Conservation (phyloP, 2,329 filamentous ascomycete species). For the Stagonosporopsis rhizophila region DNA sequence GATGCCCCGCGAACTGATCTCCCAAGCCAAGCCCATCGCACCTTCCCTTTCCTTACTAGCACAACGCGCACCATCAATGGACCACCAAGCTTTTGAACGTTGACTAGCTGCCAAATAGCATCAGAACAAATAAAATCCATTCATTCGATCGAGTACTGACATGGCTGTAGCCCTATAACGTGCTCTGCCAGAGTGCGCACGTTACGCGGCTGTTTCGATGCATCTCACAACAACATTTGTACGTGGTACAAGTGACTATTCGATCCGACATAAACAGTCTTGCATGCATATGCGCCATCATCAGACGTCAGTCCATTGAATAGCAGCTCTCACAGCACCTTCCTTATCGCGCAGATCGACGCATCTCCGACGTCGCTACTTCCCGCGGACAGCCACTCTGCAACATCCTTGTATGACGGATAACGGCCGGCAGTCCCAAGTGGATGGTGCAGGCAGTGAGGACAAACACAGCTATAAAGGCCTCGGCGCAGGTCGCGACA, state of each 20-base stretch:
- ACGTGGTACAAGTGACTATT: constrained; percentile 11
- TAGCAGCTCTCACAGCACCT: not conserved
- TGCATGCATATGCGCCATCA: constrained; percentile 8
- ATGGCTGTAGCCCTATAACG: not conserved
- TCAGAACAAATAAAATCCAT: not conserved
- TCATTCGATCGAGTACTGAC: not conserved
- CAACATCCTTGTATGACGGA: constrained; percentile 20
- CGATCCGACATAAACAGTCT: not conserved
- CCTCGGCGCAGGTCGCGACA: not conserved
- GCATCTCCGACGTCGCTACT: constrained; percentile 14
- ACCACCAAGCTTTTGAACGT: constrained; percentile 4
- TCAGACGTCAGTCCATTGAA: constrained; percentile 1
- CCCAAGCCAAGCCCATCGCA: constrained; percentile 11
- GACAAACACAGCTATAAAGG: constrained; percentile 22
- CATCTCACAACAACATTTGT: constrained; percentile 12
- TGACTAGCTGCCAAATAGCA: constrained; percentile 7
- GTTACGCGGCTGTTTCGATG: constrained; percentile 7
- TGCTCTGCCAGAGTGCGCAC: not conserved
- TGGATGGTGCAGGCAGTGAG: constrained; percentile 8
- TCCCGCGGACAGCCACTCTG: constrained; percentile 18
- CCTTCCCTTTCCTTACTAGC: constrained; percentile 29
- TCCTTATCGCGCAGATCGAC: constrained; percentile 30
- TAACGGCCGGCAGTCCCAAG: constrained; percentile 20
- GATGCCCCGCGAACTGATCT: constrained; percentile 21
- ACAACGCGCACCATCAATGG: constrained; percentile 11